Base-by-base conservation (phyloP, 306 rosid species). In the Datisca glomerata region DNA sequence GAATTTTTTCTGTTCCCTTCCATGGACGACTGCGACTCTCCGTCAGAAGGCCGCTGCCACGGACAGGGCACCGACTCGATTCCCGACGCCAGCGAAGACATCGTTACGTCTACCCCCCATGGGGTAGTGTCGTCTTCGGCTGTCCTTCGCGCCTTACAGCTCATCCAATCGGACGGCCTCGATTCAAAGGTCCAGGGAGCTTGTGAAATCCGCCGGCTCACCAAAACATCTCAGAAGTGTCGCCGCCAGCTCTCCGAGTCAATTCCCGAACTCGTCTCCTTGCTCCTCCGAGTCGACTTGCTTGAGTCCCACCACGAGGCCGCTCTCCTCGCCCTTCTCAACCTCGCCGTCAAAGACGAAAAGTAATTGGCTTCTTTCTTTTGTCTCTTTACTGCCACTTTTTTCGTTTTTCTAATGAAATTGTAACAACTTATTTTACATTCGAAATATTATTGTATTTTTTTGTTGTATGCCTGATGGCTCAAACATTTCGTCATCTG, bases 271-370 rank as follows among this genome's bases (percentile, higher is more conserved):
- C 87, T 79, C 54, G 87, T 74, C 6, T 55, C 69, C 48, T 70
- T 79, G 87, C 58, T 53, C 41, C 79, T 63, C 69, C 76, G 71
- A 12, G 33, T 32, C 20, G 71, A 60, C 78, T 82, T 78, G 43
- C 49, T 76, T 41, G 93, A 71, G 39, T 65, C 73, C 2, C 78
- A 64, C 41, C 78, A 65, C 21, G 89, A 87, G 54, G 51, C 85
- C 1, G 89, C 94, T 13, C 85, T 87, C 13, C 93, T 83, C 35
- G 94, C 97, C 7, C 72, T 87, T 57, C 94, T 87, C 49, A 87
- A 87, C 55, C 97, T 87, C 43, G 97, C 97, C 67, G 97, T 87
- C 50, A 74, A 85, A 42, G 94, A 87, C 49, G 94, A 87, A 55
- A 74, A 73, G 97, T 87, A 74, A 12, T 10, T 27, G 1, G 28